phyloP scores from a whole-genome alignment of 176 grass and related monocot species.

The maize (Zea mays) region DNA sequence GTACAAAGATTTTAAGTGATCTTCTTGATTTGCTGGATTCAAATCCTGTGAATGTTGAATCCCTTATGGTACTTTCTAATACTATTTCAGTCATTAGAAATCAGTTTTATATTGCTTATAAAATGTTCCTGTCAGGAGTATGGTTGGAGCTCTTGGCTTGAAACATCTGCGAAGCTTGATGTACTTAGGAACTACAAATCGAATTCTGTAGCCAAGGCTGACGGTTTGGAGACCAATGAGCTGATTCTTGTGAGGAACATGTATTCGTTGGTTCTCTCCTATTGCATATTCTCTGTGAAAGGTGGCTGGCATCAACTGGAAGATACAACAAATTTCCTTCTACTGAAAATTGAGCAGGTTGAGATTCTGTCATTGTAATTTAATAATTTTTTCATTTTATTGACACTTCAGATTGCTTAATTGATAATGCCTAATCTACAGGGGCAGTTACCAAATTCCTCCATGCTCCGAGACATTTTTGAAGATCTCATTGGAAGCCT shows the following conservation, averaged over 20 bases:
- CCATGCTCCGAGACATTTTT: conserved; percentile 75
- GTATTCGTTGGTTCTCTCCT: conserved; percentile 75
- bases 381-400: background rate
- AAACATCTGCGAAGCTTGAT: conserved; percentile 69
- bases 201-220: conserved; percentile 34
- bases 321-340: conserved; percentile 80
- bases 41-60: conserved; percentile 88
- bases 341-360: conserved; percentile 74
- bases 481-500: conserved; percentile 80
- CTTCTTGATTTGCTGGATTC: conserved; percentile 83
- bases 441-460: conserved; percentile 59
- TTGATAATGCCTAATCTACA: conserved; percentile 33
- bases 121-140: conserved; percentile 60
- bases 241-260: conserved; percentile 77
- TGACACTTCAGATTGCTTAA: conserved; percentile 34
- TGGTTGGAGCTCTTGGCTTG: conserved; percentile 83
- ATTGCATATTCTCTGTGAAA: conserved; percentile 84
- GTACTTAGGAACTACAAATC: conserved; percentile 63
- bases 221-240: conserved; percentile 55
- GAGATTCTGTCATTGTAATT: conserved; percentile 16
- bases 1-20: conserved; percentile 77
- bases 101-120: conserved; percentile 38
- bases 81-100: conserved; percentile 39
- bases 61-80: conserved; percentile 68
- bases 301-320: conserved; percentile 96